Evolutionary conservation across 2,329 filamentous ascomycete genomes (phyloP).

Genomic region (Acephala macrosclerotiorum): DNA sequence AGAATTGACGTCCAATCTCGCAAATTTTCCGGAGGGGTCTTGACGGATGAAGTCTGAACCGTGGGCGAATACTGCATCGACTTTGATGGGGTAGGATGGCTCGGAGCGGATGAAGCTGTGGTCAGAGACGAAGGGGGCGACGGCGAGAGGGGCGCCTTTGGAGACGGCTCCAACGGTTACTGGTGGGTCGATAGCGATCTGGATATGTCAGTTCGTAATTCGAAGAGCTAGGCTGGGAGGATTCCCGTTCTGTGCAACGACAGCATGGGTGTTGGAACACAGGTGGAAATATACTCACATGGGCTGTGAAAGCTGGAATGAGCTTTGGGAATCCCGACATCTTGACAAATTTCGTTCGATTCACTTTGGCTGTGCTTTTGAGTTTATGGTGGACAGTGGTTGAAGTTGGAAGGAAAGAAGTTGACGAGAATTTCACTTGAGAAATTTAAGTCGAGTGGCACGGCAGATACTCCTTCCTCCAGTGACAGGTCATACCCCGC

Average conservation of each 20-base stretch:
- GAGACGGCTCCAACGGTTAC: constrained; percentile 38
- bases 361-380: not conserved
- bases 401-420: not conserved
- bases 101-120: constrained; percentile 47
- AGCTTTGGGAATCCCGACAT: constrained; percentile 48
- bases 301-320: constrained; percentile 49
- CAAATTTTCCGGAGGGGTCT: constrained; percentile 48
- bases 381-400: not conserved
- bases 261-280: not conserved
- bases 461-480: not conserved
- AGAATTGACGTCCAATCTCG: constrained; percentile 49
- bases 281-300: constrained; percentile 40
- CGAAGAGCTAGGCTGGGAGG: not conserved
- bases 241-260: not conserved
- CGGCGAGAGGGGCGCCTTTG: constrained; percentile 45
- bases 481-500: not conserved
- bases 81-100: constrained; percentile 44
- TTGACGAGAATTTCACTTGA: not conserved
- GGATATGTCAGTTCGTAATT: constrained; percentile 28
- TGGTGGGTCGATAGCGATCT: constrained; percentile 47
- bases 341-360: not conserved
- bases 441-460: not conserved
- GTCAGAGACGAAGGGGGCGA: constrained; percentile 40
- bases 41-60: constrained; percentile 51
- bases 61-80: constrained; percentile 49